Evolutionary conservation across 306 rosid species (phyloP), one percentile per base, ranked within the genome.

Genomic region (Cucurbita moschata): DNA sequence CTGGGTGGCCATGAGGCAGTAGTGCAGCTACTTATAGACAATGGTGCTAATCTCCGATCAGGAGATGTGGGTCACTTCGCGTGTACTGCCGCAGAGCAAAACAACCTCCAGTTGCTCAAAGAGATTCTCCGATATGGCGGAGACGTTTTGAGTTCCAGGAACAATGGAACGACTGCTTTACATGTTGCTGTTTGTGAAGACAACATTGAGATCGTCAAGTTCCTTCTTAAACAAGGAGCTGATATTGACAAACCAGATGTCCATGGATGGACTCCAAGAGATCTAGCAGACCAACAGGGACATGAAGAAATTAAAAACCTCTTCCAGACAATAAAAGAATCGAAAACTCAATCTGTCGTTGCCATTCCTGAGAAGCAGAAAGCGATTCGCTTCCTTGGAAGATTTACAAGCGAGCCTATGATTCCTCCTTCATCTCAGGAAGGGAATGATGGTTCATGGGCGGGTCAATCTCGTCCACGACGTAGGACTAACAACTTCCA

Each of bases 281-380:
- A 69, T 8, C 81, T 91, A 43, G 97, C 92, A 13, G 99, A 89
- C 43, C 99, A 94, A 55, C 99, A 89, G 39, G 90, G 95, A 7
- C 97, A 87, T 4, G 79, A 49, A 12, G 92, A 91, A 7, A 90
- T 94, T 19, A 87, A 84, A 68, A 75, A 54, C 81, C 71, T 91
- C 23, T 94, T 94, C 73, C 77, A 81, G 37, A 75, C 88, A 15
- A 56, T 4, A 10, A 67, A 76, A 73, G 91, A 86, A 53, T 78
- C 75, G 0, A 85, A 77, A 72, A 4, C 51, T 76, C 85, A 79
- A 44, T 73, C 94, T 13, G 72, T 58, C 1, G 40, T 75, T 5
- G 0, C 83, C 0, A 72, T 80, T 56, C 85, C 89, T 4, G 92
- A 85, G 74, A 78, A 3, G 35, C 82, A 72, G 54, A 53, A 19